A percentile compares a stretch with the other conserved stretches of the same genome.
Conservation (phyloP, 148 eudicot genomes). For the Rhododendron ferrugineum region DNA sequence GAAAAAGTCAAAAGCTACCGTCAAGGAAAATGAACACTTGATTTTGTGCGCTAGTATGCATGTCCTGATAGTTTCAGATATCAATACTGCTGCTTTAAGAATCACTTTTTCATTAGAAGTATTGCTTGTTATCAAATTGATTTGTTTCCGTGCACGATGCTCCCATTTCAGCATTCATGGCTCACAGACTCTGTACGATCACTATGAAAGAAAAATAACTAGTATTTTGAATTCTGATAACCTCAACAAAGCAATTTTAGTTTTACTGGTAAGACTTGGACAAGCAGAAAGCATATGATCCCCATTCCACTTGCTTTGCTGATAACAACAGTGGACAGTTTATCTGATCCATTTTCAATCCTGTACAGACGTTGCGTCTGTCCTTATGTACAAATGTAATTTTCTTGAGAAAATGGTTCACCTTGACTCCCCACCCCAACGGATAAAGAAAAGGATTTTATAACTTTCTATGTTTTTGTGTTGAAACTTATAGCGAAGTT, state of each 20-base stretch:
- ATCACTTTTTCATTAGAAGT: neutral
- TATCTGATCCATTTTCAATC: neutral
- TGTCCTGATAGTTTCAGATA: neutral
- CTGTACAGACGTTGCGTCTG: neutral
- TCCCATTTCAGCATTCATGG: neutral
- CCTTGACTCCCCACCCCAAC: neutral
- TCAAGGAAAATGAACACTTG: neutral
- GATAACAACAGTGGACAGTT: neutral
- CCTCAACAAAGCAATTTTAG: neutral
- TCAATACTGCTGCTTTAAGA: neutral
- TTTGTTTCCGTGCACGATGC: neutral
- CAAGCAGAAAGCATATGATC: neutral
- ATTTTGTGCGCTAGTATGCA: neutral
- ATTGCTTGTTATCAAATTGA: neutral
- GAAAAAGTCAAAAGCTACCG: neutral
- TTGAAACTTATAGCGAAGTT: neutral
- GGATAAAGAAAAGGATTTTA: neutral
- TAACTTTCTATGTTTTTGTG: neutral
- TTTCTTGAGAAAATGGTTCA: neutral
- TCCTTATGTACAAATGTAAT: neutral
- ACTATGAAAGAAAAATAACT: neutral
- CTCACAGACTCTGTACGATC: neutral
- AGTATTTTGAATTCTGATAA: neutral
- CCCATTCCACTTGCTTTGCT: neutral
- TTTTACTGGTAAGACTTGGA: neutral